phyloP scores from a whole-genome alignment of 169 alveolate genomes.

The Plasmodium vivax region DNA sequence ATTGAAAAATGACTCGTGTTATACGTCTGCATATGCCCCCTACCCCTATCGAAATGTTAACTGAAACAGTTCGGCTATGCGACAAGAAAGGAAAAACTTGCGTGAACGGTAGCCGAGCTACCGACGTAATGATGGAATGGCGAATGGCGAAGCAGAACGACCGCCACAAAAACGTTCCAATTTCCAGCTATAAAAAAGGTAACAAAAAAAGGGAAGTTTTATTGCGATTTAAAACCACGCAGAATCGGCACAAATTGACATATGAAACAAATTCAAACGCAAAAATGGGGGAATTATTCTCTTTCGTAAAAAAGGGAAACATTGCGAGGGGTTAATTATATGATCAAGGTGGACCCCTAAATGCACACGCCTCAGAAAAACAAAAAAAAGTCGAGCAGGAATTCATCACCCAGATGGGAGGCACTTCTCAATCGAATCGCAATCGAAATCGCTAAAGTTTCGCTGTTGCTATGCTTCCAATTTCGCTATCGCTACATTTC shows the following conservation, averaged over 20 bases:
- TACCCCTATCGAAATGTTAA: not conserved
- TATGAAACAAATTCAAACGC: constrained; percentile 2
- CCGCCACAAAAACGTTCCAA: not conserved
- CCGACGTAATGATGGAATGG: not conserved
- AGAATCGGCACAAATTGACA: constrained; percentile 12
- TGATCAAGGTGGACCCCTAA: not conserved
- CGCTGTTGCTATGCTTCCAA: no score
- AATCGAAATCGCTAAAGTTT: no score
- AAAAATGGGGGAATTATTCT: not conserved
- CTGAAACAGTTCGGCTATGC: not conserved
- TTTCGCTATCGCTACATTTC: not conserved
- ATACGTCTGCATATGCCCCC: not conserved
- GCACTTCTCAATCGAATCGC: no score
- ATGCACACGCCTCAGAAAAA: not conserved
- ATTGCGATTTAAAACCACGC: not conserved
- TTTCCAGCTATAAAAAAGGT: not conserved
- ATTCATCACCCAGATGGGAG: not conserved
- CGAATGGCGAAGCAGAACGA: not conserved
- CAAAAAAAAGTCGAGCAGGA: not conserved
- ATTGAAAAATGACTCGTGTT: not conserved
- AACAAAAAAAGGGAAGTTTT: not conserved
- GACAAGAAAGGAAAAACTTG: not conserved
- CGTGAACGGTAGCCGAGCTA: not conserved
- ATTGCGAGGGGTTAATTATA: not conserved
- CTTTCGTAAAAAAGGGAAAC: not conserved